Percentiles rank a stretch among this genome's conserved stretches.
phyloP scores from a whole-genome alignment of 2,329 filamentous ascomycete genomes.

The Cladophialophora exuberans region DNA sequence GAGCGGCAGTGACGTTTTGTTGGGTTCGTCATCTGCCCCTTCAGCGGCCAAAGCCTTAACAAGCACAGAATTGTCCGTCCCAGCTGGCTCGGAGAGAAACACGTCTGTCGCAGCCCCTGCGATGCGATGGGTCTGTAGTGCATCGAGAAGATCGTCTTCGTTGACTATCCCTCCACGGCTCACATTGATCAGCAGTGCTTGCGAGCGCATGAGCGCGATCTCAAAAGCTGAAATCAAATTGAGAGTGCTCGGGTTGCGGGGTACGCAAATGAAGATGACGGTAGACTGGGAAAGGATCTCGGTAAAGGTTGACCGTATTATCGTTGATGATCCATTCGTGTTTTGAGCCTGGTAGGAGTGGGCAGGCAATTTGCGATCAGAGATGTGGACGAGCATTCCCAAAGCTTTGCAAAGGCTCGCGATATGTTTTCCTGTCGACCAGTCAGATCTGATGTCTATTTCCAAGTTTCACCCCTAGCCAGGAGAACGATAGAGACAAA shows the following conservation, averaged over 20 bases:
- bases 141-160: constrained; percentile 49
- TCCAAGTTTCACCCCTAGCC: neutral
- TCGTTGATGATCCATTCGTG: constrained; percentile 5
- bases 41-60: constrained; percentile 50
- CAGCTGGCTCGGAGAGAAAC: constrained; percentile 50
- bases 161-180: constrained; percentile 54
- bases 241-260: constrained; percentile 34
- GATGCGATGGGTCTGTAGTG: constrained; percentile 46
- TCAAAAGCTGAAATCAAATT: constrained; percentile 41
- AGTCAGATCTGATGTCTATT: neutral
- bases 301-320: constrained; percentile 32
- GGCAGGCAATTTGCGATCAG: constrained; percentile 43
- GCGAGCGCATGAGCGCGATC: constrained; percentile 47
- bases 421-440: constrained; percentile 45
- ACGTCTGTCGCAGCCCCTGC: constrained; percentile 56
- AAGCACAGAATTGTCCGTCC: constrained; percentile 45
- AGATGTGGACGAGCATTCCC: constrained; percentile 52
- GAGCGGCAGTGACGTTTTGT: constrained; percentile 33
- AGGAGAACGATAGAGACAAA: neutral
- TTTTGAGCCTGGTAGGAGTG: neutral
- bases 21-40: too few relatives aligned
- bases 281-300: constrained; percentile 35
- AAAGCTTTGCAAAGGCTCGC: constrained; percentile 47
- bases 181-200: constrained; percentile 52
- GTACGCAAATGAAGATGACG: constrained; percentile 37